phyloP scores from a whole-genome alignment of 768 basidiomycete species.

The Russula abietina region DNA sequence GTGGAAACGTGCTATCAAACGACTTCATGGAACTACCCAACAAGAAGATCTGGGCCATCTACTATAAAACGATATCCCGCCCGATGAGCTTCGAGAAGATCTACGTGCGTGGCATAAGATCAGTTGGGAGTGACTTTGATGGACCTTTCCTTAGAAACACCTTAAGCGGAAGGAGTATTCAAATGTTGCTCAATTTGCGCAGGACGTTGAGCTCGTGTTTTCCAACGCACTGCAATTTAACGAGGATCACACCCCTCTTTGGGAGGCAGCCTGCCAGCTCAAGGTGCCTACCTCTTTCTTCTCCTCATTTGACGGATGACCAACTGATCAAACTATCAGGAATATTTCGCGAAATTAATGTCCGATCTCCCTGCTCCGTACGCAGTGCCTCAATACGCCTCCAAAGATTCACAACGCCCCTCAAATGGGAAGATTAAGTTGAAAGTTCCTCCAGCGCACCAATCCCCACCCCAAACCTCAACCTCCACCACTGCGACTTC shows the following conservation, averaged over 20 bases:
- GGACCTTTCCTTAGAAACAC: constrained; percentile 50
- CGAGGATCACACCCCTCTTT: constrained; percentile 74
- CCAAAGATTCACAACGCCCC: constrained; percentile 38
- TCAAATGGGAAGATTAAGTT: constrained; percentile 60
- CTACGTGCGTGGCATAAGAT: constrained; percentile 46
- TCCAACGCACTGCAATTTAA: constrained; percentile 87
- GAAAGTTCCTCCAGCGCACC: constrained; percentile 48
- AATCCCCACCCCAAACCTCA: constrained; percentile 28
- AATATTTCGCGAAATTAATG: constrained; percentile 69
- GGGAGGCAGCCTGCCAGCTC: constrained; percentile 68
- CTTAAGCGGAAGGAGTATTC: constrained; percentile 76
- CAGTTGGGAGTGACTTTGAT: constrained; percentile 10
- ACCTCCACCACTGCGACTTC: constrained; percentile 26
- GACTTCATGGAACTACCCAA: constrained; percentile 84
- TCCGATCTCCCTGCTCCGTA: constrained; percentile 67
- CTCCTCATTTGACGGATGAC: constrained; percentile 18
- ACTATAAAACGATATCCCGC: constrained; percentile 73
- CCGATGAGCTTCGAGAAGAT: constrained; percentile 76
- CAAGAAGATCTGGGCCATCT: constrained; percentile 70
- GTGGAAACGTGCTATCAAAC: constrained; percentile 59
- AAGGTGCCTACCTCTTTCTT: constrained; percentile 41
- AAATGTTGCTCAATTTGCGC: constrained; percentile 62
- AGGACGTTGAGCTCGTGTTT: constrained; percentile 87
- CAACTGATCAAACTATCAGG: constrained; percentile 36
- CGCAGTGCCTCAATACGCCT: constrained; percentile 52